Evolutionary conservation across 164 flowering plant species (phyloP), one percentile per base, ranked within the genome.

Genomic region (Paratinospora sagittata): DNA sequence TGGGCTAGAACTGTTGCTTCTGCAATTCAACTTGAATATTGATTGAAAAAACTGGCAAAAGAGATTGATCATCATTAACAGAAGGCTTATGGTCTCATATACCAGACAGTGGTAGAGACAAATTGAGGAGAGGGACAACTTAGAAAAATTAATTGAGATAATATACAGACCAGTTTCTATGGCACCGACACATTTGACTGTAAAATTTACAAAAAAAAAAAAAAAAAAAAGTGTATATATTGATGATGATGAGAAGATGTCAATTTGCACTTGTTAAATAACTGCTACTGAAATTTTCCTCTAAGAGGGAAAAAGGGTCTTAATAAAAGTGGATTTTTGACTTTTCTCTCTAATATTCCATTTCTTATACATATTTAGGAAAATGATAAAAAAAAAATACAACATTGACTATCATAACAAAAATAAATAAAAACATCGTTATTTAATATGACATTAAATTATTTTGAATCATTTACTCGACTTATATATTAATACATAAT

Each of bases 1-100:
- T 88, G 90, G 88, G 92, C 92, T 47, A 82, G 80, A 78, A 81
- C 81, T 49, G 92, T 88, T 36, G 92, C 92, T 0, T 75, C 78
- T 36, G 85, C 47, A 27, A 47, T 83, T 66, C 79, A 74, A 47
- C 77, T 78, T 16, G 83, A 79, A 14, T 47, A 16, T 27, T 68
- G 19, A 52, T 49, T 47, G 13, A 47, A 3, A 10, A 19, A n/a
- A n/a, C n/a, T n/a, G n/a, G n/a, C n/a, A n/a, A n/a, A 49, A 12
- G 57, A 49, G 57, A 49, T 13, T n/a, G n/a, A 49, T 49, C 57
- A 49, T 0, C 5, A 12, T 17, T 3, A 49, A 10, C 16, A 17
- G 57, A 14, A 36, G 39, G 3, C 17, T 12, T 17, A 10, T 49
- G 57, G 16, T 12, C 57, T 49, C 57, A 17, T 14, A 13, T 13